Evolutionary conservation across 202 grass and related monocot genomes (phyloP).

Genomic region (Carex arenaria): DNA sequence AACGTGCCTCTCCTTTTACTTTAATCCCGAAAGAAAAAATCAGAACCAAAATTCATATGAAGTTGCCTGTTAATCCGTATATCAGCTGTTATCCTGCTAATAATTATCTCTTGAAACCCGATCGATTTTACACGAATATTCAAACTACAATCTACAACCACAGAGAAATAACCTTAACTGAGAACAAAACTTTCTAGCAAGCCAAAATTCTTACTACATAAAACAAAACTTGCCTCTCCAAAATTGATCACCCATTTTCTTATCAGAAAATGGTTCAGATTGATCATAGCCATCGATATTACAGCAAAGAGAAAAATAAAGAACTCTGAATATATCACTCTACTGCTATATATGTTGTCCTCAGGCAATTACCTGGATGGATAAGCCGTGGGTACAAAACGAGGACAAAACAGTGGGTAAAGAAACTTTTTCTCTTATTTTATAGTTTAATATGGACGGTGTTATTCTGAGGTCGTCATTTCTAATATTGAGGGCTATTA

Average conservation of each 20-base stretch:
- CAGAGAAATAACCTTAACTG: not conserved
- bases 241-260: not conserved
- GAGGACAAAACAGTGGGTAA: too few species aligned
- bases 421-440: too few species aligned
- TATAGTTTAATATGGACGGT: too few species aligned
- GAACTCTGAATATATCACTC: not conserved
- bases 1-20: too few species aligned
- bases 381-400: too few species aligned
- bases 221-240: not conserved
- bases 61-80: not conserved
- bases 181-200: conserved; percentile 8
- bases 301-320: not conserved
- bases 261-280: not conserved
- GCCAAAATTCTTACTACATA: not conserved
- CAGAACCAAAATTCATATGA: too few species aligned
- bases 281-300: not conserved
- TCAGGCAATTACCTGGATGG: too few species aligned
- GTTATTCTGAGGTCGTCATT: too few species aligned
- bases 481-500: too few species aligned
- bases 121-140: not conserved
- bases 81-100: too few species aligned
- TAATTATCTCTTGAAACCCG: not conserved
- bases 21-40: too few species aligned
- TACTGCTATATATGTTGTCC: conserved; percentile 29
- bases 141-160: not conserved